phyloP scores from a whole-genome alignment of 164 flowering plant species.

The Euptelea pleiosperma region DNA sequence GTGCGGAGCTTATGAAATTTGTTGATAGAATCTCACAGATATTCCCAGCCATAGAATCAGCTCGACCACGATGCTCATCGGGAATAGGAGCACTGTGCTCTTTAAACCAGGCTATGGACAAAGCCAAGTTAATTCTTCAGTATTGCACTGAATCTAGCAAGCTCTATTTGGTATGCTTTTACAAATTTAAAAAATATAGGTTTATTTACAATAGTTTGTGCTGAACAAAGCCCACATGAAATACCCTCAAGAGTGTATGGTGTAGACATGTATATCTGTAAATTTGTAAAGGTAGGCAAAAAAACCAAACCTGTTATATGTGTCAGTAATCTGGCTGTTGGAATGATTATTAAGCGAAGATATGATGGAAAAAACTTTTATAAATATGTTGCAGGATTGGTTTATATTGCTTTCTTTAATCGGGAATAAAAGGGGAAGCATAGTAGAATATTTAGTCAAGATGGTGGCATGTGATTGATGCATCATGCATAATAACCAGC shows the following conservation, averaged over 20 bases:
- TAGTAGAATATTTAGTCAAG: too few species aligned
- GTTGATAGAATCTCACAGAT: conserved; percentile 34
- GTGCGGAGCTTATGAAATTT: conserved; percentile 34
- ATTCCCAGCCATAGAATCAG: conserved; percentile 45
- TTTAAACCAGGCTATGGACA: conserved; percentile 37
- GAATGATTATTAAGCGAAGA: too few species aligned
- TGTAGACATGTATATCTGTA: too few species aligned
- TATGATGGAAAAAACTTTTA: too few species aligned
- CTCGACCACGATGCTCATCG: conserved; percentile 43
- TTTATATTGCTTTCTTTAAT: too few species aligned
- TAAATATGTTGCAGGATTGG: too few species aligned
- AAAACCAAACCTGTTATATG: too few species aligned
- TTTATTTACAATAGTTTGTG: background rate
- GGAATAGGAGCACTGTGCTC: conserved; percentile 53
- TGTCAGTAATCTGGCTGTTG: too few species aligned
- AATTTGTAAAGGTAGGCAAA: too few species aligned
- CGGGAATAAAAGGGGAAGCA: too few species aligned
- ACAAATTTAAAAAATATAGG: background rate
- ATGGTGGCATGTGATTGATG: too few species aligned
- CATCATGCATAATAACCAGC: too few species aligned
- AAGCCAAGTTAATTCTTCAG: conserved; percentile 50
- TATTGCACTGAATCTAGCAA: conserved; percentile 60
- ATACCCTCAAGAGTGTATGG: background rate
- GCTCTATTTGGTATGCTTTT: conserved; percentile 52
- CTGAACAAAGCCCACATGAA: background rate